A percentile compares a stretch with the other conserved stretches of the same genome.
These are phyloP conservation scores for Schizophyllum amplum DNA, from an alignment of 1,284 basidiomycete species.

Conservation along the genomic window DNA sequence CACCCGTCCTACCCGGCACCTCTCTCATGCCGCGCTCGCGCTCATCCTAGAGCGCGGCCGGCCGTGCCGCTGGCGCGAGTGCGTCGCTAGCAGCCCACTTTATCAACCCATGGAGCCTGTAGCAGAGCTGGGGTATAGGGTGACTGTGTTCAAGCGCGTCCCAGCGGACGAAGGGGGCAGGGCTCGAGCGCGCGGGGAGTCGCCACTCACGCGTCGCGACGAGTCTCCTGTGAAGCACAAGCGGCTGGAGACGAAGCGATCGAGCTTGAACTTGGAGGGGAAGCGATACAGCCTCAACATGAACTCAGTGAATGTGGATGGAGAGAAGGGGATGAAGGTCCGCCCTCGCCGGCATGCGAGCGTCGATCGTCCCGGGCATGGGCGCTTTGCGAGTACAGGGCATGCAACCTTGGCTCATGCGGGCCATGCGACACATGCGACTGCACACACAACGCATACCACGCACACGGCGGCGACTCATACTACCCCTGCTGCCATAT, in stretches of 20 bases:
- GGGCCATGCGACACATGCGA: too few relatives aligned
- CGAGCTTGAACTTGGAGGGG: background rate
- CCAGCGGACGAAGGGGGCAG: slow-evolving; percentile 61
- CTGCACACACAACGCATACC: too few relatives aligned
- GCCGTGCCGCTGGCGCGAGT: slow-evolving; percentile 56
- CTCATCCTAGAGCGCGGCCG: slow-evolving; percentile 71
- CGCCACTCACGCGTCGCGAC: slow-evolving; percentile 9
- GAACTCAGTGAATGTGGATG: background rate
- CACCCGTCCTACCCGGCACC: slow-evolving; percentile 24
- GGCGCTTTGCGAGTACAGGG: slow-evolving; percentile 11
- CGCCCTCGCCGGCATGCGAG: slow-evolving; percentile 16
- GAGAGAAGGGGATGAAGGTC: slow-evolving; percentile 1
- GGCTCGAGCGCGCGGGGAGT: slow-evolving; percentile 35
- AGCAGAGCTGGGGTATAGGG: slow-evolving; percentile 71
- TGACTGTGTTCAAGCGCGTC: slow-evolving; percentile 71
- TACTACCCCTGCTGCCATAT: background rate
- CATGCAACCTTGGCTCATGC: too few relatives aligned
- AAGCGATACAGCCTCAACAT: background rate
- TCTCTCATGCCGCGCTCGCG: slow-evolving; percentile 63
- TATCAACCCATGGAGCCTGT: slow-evolving; percentile 76
- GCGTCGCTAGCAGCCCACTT: slow-evolving; percentile 76
- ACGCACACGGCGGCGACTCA: background rate
- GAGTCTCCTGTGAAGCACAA: slow-evolving; percentile 16
- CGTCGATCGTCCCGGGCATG: slow-evolving; percentile 10
- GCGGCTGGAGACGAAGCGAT: slow-evolving; percentile 9